These are phyloP conservation scores for Cyberlindnera japonica DNA, from an alignment of 805 yeast species.

Conservation along the genomic window DNA sequence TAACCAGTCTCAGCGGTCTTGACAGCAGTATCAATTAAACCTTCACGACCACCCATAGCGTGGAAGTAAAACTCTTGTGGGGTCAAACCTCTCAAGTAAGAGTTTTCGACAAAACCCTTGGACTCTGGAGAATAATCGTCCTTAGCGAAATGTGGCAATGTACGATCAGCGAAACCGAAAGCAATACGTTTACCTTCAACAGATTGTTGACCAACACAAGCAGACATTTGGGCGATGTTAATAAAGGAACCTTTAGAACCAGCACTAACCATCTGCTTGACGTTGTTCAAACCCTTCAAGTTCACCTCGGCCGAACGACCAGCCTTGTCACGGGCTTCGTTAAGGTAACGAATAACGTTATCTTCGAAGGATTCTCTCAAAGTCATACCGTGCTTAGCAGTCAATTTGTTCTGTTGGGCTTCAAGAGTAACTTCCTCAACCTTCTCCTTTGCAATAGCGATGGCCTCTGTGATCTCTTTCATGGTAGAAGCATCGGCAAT, in stretches of 20 bases:
- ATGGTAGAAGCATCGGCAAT: conserved; percentile 97
- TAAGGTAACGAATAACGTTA: conserved; percentile 89
- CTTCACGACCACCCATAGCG: conserved; percentile 99
- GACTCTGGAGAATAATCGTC: conserved; percentile 99
- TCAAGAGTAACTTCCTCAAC: conserved; percentile 91
- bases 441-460: conserved; percentile 86
- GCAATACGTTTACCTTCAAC: conserved; percentile 99
- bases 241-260: conserved; percentile 99
- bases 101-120: conserved; percentile 95
- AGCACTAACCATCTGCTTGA: conserved; percentile 98
- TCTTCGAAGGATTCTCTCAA: conserved; percentile 97
- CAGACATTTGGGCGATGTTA: conserved; percentile 98
- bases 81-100: conserved; percentile 93
- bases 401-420: conserved; percentile 83
- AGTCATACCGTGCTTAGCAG: conserved; percentile 99
- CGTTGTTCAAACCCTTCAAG: conserved; percentile 90
- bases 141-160: conserved; percentile 96
- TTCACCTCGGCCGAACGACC: conserved; percentile 98
- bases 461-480: conserved; percentile 89
- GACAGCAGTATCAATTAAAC: conserved; percentile 98
- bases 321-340: conserved; percentile 98
- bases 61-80: conserved; percentile 99
- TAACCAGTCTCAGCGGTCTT: conserved; percentile 99
- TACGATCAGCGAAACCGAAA: conserved; percentile 93
- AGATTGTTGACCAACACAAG: conserved; percentile 99